phyloP scores from a whole-genome alignment of 768 basidiomycete genomes.

The Agaricus subrufescens region DNA sequence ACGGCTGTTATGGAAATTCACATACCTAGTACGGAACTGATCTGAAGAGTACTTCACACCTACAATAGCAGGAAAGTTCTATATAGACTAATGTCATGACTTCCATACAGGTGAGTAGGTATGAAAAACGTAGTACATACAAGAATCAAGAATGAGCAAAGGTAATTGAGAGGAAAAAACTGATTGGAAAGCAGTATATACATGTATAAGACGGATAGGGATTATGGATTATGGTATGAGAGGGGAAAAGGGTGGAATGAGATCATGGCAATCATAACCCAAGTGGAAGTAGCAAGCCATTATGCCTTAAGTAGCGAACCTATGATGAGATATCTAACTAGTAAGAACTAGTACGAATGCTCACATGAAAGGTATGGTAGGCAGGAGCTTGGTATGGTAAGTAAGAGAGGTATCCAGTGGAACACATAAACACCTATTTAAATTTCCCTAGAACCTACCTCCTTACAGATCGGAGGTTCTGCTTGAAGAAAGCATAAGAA shows the following conservation, averaged over 20 bases:
- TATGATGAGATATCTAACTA: not conserved
- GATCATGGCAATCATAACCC: not conserved
- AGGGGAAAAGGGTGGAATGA: not conserved
- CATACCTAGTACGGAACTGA: too few species aligned
- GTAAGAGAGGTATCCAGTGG: not conserved
- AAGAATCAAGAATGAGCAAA: not conserved
- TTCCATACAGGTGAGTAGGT: slow-evolving; percentile 1
- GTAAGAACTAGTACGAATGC: not conserved
- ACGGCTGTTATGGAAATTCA: too few species aligned
- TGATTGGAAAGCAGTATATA: not conserved
- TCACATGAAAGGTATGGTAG: not conserved
- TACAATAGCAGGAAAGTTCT: not conserved
- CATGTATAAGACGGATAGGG: not conserved
- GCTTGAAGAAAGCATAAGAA: not conserved
- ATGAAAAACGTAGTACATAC: not conserved
- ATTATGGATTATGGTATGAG: not conserved
- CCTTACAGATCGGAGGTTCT: slow-evolving; percentile 8
- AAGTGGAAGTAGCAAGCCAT: not conserved
- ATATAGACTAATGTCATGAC: slow-evolving; percentile 1
- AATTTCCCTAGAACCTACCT: not conserved
- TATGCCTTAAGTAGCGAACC: not conserved
- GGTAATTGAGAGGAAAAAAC: not conserved
- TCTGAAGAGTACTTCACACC: too few species aligned
- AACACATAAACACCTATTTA: not conserved
- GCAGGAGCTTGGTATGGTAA: too few species aligned